Conservation (phyloP, 805 yeast genomes). For the Candida argentea region DNA sequence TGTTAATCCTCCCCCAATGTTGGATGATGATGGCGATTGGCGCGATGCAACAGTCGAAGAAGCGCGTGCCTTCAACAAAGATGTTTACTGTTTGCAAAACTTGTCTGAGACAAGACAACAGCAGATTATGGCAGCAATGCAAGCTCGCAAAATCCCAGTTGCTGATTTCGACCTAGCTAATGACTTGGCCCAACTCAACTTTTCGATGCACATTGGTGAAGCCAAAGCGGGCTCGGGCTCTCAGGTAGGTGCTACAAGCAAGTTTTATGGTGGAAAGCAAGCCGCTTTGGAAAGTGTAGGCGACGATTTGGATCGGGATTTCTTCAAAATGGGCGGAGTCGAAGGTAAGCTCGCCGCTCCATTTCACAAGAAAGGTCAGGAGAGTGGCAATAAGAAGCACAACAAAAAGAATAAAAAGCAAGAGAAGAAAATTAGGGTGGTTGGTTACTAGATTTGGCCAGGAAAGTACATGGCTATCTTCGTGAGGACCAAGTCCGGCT, state of each 20-base stretch:
- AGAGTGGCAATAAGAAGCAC: constrained; percentile 41
- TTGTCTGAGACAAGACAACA: constrained; percentile 65
- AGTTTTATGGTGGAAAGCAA: constrained; percentile 70
- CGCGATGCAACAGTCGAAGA: constrained; percentile 37
- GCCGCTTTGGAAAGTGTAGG: constrained; percentile 73
- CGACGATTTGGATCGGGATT: constrained; percentile 76
- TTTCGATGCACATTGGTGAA: constrained; percentile 61
- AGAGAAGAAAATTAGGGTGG: constrained; percentile 32
- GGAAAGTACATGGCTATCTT: too few relatives aligned
- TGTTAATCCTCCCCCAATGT: constrained; percentile 78
- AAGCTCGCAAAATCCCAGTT: constrained; percentile 38
- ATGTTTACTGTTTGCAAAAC: constrained; percentile 53
- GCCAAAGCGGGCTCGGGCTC: constrained; percentile 7
- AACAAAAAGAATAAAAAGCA: constrained; percentile 69
- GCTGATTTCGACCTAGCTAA: constrained; percentile 54
- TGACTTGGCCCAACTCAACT: constrained; percentile 65
- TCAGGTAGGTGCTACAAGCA: constrained; percentile 30
- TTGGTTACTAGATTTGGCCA: constrained; percentile 4
- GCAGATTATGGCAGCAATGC: constrained; percentile 60
- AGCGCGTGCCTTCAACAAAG: constrained; percentile 53
- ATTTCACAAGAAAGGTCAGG: constrained; percentile 46
- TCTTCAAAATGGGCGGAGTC: constrained; percentile 60
- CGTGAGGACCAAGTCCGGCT: too few relatives aligned
- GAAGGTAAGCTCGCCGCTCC: constrained; percentile 61
- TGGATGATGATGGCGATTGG: constrained; percentile 46